Evolutionary conservation across 2,329 filamentous ascomycete species (phyloP).

Genomic region (Beauveria brongniartii): DNA sequence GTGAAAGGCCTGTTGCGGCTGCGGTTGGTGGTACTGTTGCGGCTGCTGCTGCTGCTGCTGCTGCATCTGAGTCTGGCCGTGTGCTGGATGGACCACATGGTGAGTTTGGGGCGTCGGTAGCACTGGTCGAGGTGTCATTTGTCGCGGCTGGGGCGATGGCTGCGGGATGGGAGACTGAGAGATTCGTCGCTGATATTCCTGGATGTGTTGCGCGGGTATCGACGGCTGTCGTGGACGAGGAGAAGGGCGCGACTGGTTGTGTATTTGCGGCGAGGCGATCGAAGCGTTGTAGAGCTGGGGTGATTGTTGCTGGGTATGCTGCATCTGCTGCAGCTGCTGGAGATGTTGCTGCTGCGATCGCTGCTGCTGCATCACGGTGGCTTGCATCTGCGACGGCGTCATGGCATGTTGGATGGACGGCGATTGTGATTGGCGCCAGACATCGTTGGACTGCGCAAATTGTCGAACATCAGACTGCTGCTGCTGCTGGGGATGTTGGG

Average conservation of each 20-base stretch:
- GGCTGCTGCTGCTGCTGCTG: conserved; percentile 12
- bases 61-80: conserved; percentile 12
- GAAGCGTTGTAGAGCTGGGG: conserved; percentile 10
- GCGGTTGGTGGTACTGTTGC: conserved; percentile 13
- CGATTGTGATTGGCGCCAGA: conserved; percentile 8
- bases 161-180: conserved; percentile 8
- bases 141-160: conserved; percentile 11
- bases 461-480: background rate
- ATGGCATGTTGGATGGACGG: conserved; percentile 11
- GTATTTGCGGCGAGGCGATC: conserved; percentile 9
- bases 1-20: conserved; percentile 14
- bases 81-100: conserved; percentile 4
- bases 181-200: conserved; percentile 11
- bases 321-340: conserved; percentile 22
- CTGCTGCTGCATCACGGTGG: conserved; percentile 14
- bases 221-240: conserved; percentile 11
- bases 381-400: conserved; percentile 19
- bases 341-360: conserved; percentile 19
- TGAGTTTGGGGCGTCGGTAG: conserved; percentile 3
- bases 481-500: conserved; percentile 7
- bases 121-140: conserved; percentile 3
- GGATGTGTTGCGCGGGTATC: conserved; percentile 12
- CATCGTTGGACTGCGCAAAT: conserved; percentile 1
- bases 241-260: conserved; percentile 15
- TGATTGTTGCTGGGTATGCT: conserved; percentile 22